A percentile compares a stretch with the other conserved stretches of the same genome.
These are phyloP conservation scores for Ambrosia trifida DNA, from an alignment of 129 eudicot species.

Conservation along the genomic window DNA sequence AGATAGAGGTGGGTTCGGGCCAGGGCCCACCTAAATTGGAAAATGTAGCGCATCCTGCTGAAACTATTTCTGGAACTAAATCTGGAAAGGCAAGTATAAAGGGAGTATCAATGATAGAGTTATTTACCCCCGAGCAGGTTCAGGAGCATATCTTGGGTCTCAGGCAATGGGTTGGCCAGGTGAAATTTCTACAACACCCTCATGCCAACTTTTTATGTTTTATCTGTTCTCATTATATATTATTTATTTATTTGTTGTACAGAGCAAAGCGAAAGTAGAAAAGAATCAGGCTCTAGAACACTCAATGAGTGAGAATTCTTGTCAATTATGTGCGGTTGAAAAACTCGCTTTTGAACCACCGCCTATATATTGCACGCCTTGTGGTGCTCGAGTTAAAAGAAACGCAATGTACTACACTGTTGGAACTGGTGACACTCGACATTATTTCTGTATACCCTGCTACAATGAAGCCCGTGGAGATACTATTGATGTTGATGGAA, in stretches of 20 bases:
- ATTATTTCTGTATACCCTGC: constrained; percentile 82
- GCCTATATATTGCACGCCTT: constrained; percentile 82
- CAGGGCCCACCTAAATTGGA: constrained; percentile 41
- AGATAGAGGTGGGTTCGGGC: constrained; percentile 49
- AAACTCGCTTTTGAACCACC: constrained; percentile 96
- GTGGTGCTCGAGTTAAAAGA: constrained; percentile 92
- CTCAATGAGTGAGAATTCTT: constrained; percentile 90
- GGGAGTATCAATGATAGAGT: constrained; percentile 89
- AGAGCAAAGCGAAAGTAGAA: constrained; percentile 97
- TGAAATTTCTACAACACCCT: constrained; percentile 26
- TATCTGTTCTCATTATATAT: constrained; percentile 11
- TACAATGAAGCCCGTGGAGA: constrained; percentile 90
- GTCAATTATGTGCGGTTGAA: constrained; percentile 97
- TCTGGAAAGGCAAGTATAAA: constrained; percentile 86
- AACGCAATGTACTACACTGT: constrained; percentile 89
- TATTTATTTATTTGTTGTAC: constrained; percentile 24
- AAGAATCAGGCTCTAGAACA: constrained; percentile 93
- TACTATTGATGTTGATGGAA: constrained; percentile 73
- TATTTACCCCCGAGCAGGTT: constrained; percentile 93
- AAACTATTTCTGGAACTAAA: constrained; percentile 51
- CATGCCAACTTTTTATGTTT: background rate
- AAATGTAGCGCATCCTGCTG: constrained; percentile 46
- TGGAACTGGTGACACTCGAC: constrained; percentile 85
- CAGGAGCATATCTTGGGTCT: constrained; percentile 87
- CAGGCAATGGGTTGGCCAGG: constrained; percentile 99